These are phyloP conservation scores for Aspergillus felis DNA, from an alignment of 2,329 filamentous ascomycete genomes.

Conservation along the genomic window DNA sequence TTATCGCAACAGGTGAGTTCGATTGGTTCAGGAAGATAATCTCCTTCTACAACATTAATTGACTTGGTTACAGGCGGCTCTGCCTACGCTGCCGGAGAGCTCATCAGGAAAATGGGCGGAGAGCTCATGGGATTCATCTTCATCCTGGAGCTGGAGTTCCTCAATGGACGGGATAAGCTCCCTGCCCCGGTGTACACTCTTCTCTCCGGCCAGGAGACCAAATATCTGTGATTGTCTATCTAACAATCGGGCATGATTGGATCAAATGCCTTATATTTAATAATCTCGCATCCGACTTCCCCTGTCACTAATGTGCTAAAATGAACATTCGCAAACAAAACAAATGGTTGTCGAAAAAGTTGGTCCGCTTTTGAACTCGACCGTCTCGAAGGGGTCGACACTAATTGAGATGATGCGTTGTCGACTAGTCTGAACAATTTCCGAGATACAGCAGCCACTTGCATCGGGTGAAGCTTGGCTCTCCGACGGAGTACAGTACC, in stretches of 20 bases:
- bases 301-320: background rate
- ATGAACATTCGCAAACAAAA: background rate
- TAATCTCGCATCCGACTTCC: background rate
- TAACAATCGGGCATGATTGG: background rate
- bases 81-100: conserved; percentile 77
- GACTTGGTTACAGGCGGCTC: conserved; percentile 67
- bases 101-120: conserved; percentile 82
- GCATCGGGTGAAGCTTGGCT: background rate
- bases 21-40: background rate
- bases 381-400: background rate
- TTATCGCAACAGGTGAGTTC: conserved; percentile 88
- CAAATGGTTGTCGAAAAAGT: background rate
- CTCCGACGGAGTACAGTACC: background rate
- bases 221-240: background rate
- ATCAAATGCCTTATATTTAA: background rate
- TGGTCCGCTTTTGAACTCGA: background rate
- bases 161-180: conserved; percentile 88
- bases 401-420: background rate
- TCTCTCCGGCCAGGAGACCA: conserved; percentile 59
- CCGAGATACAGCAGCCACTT: background rate
- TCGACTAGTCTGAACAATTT: background rate
- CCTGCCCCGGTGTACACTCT: conserved; percentile 79
- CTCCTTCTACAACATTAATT: background rate
- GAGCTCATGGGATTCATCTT: conserved; percentile 87
- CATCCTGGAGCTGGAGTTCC: conserved; percentile 90